These are phyloP conservation scores for Posidonia australis DNA, from an alignment of 106 monocot genomes.

Conservation along the genomic window DNA sequence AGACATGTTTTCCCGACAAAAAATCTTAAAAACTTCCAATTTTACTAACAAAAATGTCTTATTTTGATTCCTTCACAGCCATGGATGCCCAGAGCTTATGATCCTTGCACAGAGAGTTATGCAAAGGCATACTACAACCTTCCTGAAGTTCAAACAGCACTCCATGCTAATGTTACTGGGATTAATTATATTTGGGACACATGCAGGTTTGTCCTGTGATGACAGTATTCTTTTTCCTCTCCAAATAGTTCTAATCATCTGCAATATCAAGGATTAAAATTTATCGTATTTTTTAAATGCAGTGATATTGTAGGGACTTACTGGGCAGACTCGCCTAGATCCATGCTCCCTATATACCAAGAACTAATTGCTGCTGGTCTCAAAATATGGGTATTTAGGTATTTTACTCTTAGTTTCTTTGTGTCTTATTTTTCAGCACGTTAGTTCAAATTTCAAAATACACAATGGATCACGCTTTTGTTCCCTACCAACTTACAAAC, in stretches of 20 bases:
- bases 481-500: too few species aligned
- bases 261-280: neutral
- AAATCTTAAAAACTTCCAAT: too few species aligned
- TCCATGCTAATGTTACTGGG: constrained; percentile 84
- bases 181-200: constrained; percentile 57
- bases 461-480: neutral
- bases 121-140: constrained; percentile 58
- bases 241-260: neutral
- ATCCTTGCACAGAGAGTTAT: constrained; percentile 72
- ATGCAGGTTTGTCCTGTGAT: constrained; percentile 51
- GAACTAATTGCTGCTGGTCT: constrained; percentile 72
- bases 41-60: too few species aligned
- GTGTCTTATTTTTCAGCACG: neutral
- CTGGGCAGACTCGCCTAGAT: constrained; percentile 76
- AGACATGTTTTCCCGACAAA: too few species aligned
- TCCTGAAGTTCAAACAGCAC: constrained; percentile 75
- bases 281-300: neutral
- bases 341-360: constrained; percentile 80
- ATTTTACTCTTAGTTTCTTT: neutral
- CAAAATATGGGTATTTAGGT: constrained; percentile 93
- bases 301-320: constrained; percentile 42
- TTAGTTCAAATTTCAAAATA: neutral
- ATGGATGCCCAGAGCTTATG: constrained; percentile 79
- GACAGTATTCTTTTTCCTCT: neutral
- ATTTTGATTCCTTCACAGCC: constrained; percentile 31